Evolutionary conservation across 2,329 filamentous ascomycete genomes (phyloP).

Genomic region (Pseudogymnoascus sp.): DNA sequence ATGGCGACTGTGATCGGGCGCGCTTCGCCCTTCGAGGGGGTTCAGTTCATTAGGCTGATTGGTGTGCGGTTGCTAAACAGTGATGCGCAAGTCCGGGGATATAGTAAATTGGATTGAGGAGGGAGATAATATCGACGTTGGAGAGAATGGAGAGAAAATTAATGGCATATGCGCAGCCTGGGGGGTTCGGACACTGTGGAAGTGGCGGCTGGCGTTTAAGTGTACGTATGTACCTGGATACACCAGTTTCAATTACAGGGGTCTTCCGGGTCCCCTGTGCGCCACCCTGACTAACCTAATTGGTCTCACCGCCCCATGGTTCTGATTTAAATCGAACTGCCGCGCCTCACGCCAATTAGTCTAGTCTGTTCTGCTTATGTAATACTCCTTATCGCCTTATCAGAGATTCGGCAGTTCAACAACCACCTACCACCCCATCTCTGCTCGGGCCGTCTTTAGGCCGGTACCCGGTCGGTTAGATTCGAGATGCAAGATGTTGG

Average conservation of each 20-base stretch:
- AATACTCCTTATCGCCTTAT: background rate
- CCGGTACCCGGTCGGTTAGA: background rate
- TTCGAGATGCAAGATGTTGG: background rate
- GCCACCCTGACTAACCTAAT: background rate
- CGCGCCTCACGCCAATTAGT: background rate
- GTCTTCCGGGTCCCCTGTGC: background rate
- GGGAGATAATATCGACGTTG: background rate
- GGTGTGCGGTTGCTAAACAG: background rate
- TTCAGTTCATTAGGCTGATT: background rate
- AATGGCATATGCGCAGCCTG: background rate
- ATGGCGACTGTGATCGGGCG: slow-evolving; percentile 2
- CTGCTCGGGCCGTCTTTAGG: background rate
- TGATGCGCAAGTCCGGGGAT: background rate
- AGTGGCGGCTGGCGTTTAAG: background rate
- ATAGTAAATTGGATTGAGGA: background rate
- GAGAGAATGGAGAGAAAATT: background rate
- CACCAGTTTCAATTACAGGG: background rate
- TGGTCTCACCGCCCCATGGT: background rate
- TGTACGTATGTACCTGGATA: background rate
- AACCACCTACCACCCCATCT: background rate
- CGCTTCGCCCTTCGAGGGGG: background rate
- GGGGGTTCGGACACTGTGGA: background rate
- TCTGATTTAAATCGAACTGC: background rate
- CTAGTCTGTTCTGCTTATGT: background rate
- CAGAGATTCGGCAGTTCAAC: background rate